Base-by-base conservation (phyloP, 2,329 filamentous ascomycete species). In the Beauveria australis region DNA sequence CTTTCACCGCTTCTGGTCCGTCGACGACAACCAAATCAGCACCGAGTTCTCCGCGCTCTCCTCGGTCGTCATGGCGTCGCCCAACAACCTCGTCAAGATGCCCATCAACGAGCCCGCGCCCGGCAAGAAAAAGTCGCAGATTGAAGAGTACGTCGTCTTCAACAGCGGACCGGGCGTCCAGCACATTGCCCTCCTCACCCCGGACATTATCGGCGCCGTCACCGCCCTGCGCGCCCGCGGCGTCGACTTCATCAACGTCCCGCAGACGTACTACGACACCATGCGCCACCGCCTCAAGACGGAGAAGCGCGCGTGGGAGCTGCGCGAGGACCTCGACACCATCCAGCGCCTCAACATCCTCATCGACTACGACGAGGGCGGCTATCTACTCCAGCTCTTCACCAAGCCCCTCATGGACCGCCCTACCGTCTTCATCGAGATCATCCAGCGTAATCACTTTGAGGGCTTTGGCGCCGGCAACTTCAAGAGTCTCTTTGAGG, bases 1-100 rank as follows among this genome's bases (percentile, higher is more conserved):
- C 59, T 97, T 97, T 83, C 92, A 96, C 79, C 90, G 92, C 66
- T 97, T 97, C 86, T 97, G 93, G 93, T 91, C 87, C 59, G 92
- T 97, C 62, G 93, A 97, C 74, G 93, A 97, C 79, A 89, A 85
- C 67, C 86, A 95, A 72, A 95, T 97, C 76, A 91, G 86, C 81
- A 96, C 90, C 66, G 92, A 96, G 71, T 97, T 91, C 81, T 92
- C 88, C 1, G 92, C 93, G 10, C 81, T 97, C 53, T 91, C 88
- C 76, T 90, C 85, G 69, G 87, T 97, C 69, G 93, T 97, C 71
- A 96, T 97, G 92, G 85, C 89, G 47, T 91, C 87, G 5, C 85
- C 86, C 63, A 91, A 92, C 77, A 89, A 93, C 61, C 74, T 89
- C 5, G 91, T 97, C 75, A 97, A 97, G 78, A 97, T 97, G 92